Evolutionary conservation across 345 rosid genomes (phyloP).

Genomic region (Noccaea bulbosa): DNA sequence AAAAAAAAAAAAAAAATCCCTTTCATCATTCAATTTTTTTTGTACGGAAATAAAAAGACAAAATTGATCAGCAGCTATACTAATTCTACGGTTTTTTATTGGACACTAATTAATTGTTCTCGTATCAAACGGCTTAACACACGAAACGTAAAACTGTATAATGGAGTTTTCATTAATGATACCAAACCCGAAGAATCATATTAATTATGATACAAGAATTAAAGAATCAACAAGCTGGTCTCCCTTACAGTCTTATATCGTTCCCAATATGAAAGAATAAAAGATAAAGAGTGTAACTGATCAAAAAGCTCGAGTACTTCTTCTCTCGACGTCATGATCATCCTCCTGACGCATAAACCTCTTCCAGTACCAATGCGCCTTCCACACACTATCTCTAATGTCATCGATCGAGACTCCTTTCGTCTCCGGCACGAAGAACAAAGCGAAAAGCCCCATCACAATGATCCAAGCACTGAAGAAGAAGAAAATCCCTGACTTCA

Average conservation of each 20-base stretch:
- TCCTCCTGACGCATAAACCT: slow-evolving; percentile 43
- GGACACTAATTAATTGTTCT: not conserved
- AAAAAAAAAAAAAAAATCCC: not conserved
- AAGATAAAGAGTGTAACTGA: not conserved
- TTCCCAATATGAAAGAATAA: not conserved
- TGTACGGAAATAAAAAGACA: not conserved
- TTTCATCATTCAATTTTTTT: not conserved
- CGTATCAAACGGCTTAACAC: not conserved
- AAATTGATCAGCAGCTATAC: too few species aligned
- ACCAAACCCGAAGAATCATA: slow-evolving; percentile 28
- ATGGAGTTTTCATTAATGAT: not conserved
- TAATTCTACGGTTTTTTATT: not conserved
- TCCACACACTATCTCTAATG: slow-evolving; percentile 59
- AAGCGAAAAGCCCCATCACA: slow-evolving; percentile 55
- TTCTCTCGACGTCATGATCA: slow-evolving; percentile 37
- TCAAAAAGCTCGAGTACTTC: slow-evolving; percentile 26
- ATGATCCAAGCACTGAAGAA: slow-evolving; percentile 73
- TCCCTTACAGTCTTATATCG: not conserved
- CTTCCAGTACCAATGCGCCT: slow-evolving; percentile 47
- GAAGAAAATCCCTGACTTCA: slow-evolving; percentile 60
- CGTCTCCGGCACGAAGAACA: slow-evolving; percentile 64
- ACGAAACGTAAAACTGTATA: not conserved
- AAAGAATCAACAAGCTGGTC: slow-evolving; percentile 26
- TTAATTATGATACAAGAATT: slow-evolving; percentile 13
- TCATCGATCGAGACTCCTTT: slow-evolving; percentile 58